Conservation (phyloP, 2,329 filamentous ascomycete species). For the Ascomycota sp. region DNA sequence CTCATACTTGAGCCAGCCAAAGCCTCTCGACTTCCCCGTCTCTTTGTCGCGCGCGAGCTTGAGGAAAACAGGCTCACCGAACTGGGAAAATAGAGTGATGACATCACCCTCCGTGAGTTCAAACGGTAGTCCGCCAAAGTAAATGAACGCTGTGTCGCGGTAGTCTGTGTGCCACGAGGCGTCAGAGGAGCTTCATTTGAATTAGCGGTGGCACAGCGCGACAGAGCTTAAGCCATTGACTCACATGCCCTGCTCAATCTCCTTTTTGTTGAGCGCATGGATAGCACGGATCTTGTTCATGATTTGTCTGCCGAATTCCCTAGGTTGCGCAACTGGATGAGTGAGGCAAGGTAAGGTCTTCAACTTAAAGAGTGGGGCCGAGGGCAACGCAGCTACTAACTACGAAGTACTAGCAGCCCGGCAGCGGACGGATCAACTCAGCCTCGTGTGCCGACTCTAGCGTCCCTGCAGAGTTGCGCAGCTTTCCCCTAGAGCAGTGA, state of each 20-base stretch:
- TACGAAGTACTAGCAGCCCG: not conserved
- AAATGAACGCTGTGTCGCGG: conserved; percentile 87
- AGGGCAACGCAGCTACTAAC: not conserved
- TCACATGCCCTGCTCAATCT: conserved; percentile 71
- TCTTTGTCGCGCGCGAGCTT: conserved; percentile 89
- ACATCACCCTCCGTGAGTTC: conserved; percentile 90
- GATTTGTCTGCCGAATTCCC: not conserved
- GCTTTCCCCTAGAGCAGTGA: not conserved
- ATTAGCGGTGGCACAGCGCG: not conserved
- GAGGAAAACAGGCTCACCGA: conserved; percentile 79
- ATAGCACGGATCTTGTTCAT: conserved; percentile 95
- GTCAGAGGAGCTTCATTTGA: conserved; percentile 40
- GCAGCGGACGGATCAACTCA: not conserved
- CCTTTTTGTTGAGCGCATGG: conserved; percentile 77
- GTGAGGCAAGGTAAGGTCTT: no score
- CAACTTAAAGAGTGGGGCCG: no score
- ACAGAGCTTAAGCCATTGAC: conserved; percentile 7
- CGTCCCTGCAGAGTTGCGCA: not conserved
- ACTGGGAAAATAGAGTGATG: conserved; percentile 91
- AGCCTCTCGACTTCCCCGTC: conserved; percentile 82
- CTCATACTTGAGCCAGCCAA: conserved; percentile 94
- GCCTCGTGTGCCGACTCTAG: not conserved
- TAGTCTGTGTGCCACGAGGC: conserved; percentile 96
- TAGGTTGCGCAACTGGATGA: no score
- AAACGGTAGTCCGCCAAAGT: conserved; percentile 83